Percentiles rank a stretch among this genome's conserved stretches.
Evolutionary conservation across 352 stramenopile genomes (phyloP).

Genomic region (Phytophthora podocarpi): DNA sequence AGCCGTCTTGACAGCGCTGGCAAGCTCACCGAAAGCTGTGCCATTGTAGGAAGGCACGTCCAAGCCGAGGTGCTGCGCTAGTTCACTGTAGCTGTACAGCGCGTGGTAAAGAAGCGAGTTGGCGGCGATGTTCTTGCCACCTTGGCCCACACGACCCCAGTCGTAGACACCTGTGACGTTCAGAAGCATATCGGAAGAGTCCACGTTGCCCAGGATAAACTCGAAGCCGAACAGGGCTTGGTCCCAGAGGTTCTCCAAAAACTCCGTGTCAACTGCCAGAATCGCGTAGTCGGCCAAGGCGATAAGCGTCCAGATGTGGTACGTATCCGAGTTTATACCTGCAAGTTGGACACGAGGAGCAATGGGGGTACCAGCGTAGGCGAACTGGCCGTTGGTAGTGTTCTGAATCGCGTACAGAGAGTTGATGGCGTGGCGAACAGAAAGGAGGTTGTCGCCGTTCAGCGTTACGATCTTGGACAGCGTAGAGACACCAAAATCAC

Average conservation of each 20-base stretch:
- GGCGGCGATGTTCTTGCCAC: constrained; percentile 44
- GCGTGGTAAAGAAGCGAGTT: constrained; percentile 43
- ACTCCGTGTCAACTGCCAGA: constrained; percentile 26
- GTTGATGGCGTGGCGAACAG: constrained; percentile 31
- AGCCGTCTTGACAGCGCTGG: constrained; percentile 27
- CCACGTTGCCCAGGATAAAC: constrained; percentile 37
- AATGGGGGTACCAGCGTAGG: constrained; percentile 39
- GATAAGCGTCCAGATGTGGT: constrained; percentile 51
- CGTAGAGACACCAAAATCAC: constrained; percentile 37
- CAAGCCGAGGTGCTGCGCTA: constrained; percentile 21
- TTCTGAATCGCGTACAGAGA: constrained; percentile 41
- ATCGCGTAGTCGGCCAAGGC: constrained; percentile 37
- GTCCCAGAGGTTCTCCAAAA: constrained; percentile 26
- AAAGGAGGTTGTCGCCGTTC: constrained; percentile 42
- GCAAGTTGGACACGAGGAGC: constrained; percentile 23
- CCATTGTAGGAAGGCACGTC: constrained; percentile 23
- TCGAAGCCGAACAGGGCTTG: constrained; percentile 36
- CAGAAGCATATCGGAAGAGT: constrained; percentile 28
- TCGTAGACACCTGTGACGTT: constrained; percentile 32
- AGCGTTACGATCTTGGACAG: constrained; percentile 33
- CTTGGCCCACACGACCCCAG: constrained; percentile 42
- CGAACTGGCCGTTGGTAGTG: constrained; percentile 33
- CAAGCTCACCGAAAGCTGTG: constrained; percentile 25
- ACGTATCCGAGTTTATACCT: constrained; percentile 41
- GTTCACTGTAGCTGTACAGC: constrained; percentile 14